These are phyloP conservation scores for Fusarium haematococcum DNA, from an alignment of 2,329 filamentous ascomycete species.

Conservation along the genomic window DNA sequence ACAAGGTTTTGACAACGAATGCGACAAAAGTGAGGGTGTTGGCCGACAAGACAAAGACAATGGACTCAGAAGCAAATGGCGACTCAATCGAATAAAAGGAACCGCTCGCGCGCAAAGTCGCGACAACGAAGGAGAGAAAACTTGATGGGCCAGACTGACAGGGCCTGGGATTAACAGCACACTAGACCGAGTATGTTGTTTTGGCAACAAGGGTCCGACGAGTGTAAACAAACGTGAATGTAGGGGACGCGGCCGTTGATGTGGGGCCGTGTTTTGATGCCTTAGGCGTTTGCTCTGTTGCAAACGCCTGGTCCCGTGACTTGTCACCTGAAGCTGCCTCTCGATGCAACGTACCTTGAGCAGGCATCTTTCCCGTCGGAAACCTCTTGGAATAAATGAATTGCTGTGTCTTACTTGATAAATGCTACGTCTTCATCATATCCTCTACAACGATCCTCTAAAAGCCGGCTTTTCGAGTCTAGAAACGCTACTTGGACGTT, in stretches of 20 bases:
- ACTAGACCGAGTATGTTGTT: slow-evolving; percentile 44
- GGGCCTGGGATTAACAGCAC: slow-evolving; percentile 35
- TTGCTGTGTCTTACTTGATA: not conserved
- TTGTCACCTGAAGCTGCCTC: slow-evolving; percentile 22
- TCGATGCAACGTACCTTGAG: not conserved
- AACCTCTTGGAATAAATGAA: not conserved
- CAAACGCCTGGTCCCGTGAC: slow-evolving; percentile 30
- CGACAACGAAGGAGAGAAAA: slow-evolving; percentile 39
- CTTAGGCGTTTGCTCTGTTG: slow-evolving; percentile 25
- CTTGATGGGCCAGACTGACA: slow-evolving; percentile 40
- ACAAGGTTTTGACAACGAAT: slow-evolving; percentile 30
- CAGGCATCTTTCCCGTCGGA: not conserved
- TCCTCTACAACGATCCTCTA: not conserved
- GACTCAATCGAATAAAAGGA: slow-evolving; percentile 31
- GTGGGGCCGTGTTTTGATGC: slow-evolving; percentile 39
- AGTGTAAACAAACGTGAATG: slow-evolving; percentile 48
- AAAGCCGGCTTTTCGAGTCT: not conserved
- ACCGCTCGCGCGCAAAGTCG: slow-evolving; percentile 41
- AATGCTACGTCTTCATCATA: not conserved
- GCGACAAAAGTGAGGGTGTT: slow-evolving; percentile 28
- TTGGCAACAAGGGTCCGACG: slow-evolving; percentile 38
- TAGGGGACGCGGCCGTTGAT: slow-evolving; percentile 36
- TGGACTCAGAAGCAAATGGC: slow-evolving; percentile 18
- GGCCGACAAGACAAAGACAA: slow-evolving; percentile 37
- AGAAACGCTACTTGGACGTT: not conserved